Conservation (phyloP, 495 filamentous ascomycete species). For the Aspergillus steynii region DNA sequence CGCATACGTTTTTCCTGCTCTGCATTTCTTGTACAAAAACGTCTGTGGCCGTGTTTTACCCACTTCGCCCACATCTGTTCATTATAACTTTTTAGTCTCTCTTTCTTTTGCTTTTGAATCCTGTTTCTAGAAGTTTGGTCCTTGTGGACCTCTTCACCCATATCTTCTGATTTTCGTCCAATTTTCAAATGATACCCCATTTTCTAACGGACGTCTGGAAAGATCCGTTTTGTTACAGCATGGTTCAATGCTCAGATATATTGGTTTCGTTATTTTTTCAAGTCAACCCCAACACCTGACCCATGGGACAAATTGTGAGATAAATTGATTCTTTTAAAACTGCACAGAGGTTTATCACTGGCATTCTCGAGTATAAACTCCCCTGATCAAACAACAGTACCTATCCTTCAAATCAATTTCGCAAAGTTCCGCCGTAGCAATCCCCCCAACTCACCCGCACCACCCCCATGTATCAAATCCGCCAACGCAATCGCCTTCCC, state of each 20-base stretch:
- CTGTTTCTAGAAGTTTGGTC: neutral
- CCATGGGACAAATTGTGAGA: neutral
- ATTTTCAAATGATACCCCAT: neutral
- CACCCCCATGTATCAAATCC: slow-evolving; percentile 46
- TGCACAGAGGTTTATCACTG: neutral
- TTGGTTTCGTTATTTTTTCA: neutral
- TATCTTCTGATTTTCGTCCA: neutral
- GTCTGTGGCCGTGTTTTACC: neutral
- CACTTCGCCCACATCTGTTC: too few relatives aligned
- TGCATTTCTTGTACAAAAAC: neutral
- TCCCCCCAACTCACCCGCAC: slow-evolving; percentile 43
- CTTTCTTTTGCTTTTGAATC: too few relatives aligned
- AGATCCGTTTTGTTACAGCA: neutral
- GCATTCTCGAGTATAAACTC: neutral
- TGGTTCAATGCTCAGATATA: neutral
- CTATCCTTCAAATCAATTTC: slow-evolving; percentile 34
- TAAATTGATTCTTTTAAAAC: neutral
- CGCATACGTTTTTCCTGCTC: neutral
- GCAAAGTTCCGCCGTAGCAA: slow-evolving; percentile 55
- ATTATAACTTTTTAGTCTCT: neutral
- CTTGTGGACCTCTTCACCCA: neutral
- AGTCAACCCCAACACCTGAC: too few relatives aligned
- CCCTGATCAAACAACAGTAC: neutral
- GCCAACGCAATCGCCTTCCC: slow-evolving; percentile 65
- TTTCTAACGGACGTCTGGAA: neutral